These are phyloP conservation scores for Neurospora tetraspora DNA, from an alignment of 495 filamentous ascomycete genomes.

Conservation along the genomic window DNA sequence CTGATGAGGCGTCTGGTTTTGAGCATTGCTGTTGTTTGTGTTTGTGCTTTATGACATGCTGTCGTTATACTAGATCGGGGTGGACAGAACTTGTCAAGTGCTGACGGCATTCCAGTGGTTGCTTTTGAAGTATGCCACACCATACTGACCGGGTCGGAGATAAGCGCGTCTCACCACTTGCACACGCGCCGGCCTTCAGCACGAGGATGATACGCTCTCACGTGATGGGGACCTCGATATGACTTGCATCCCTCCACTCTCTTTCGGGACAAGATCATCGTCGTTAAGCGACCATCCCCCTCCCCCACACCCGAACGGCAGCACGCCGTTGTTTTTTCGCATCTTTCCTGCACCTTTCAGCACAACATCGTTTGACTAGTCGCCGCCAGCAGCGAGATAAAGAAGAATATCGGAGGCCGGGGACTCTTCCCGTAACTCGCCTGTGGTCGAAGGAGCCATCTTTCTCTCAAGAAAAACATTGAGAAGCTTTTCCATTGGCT, in stretches of 20 bases:
- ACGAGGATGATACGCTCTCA: constrained; percentile 13
- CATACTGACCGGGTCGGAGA: not conserved
- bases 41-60: not conserved
- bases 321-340: not conserved
- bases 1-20: no score
- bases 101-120: not conserved
- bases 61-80: not conserved
- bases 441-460: not conserved
- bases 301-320: not conserved
- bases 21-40: not conserved
- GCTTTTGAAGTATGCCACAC: not conserved
- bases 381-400: not conserved
- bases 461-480: not conserved
- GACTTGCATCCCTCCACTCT: not conserved
- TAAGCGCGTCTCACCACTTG: constrained; percentile 5
- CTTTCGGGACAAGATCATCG: not conserved
- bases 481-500: not conserved
- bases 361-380: not conserved
- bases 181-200: not conserved
- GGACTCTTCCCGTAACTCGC: not conserved
- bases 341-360: not conserved
- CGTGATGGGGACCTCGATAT: constrained; percentile 6
- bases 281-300: not conserved
- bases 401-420: not conserved
- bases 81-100: not conserved